These are phyloP conservation scores for Nemania abortiva DNA, from an alignment of 2,329 filamentous ascomycete species.

Conservation along the genomic window DNA sequence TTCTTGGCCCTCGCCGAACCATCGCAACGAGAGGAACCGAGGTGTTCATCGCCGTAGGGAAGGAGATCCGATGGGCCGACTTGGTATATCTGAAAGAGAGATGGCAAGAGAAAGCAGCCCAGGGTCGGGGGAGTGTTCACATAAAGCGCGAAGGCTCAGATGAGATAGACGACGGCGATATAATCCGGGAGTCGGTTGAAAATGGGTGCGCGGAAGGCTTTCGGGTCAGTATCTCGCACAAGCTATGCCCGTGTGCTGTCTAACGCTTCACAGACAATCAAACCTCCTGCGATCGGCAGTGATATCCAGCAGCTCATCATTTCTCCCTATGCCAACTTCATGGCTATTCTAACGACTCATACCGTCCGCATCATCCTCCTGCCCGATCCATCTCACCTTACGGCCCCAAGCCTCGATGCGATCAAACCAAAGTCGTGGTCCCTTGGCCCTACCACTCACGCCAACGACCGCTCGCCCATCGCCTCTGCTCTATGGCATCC, in stretches of 20 bases:
- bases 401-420: conserved; percentile 73
- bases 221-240: conserved; percentile 54
- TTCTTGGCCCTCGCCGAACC: conserved; percentile 68
- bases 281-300: conserved; percentile 80
- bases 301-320: conserved; percentile 87
- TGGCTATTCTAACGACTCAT: conserved; percentile 87
- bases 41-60: conserved; percentile 88
- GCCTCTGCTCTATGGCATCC: conserved; percentile 93
- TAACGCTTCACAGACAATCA: conserved; percentile 70
- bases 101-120: conserved; percentile 58
- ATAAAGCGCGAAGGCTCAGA: conserved; percentile 64
- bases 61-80: conserved; percentile 92
- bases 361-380: conserved; percentile 90
- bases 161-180: conserved; percentile 51
- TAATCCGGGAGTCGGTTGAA: conserved; percentile 48
- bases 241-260: conserved; percentile 8
- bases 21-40: conserved; percentile 88
- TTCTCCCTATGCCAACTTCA: conserved; percentile 83
- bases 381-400: conserved; percentile 82
- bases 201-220: conserved; percentile 57
- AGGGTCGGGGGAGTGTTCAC: conserved; percentile 52
- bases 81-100: conserved; percentile 80
- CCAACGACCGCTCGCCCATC: conserved; percentile 84
- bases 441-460: conserved; percentile 91
- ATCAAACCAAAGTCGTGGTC: conserved; percentile 89